Evolutionary conservation across 2,329 filamentous ascomycete genomes (phyloP), one percentile per base, ranked within the genome.

Genomic region (Alternaria conjuncta): DNA sequence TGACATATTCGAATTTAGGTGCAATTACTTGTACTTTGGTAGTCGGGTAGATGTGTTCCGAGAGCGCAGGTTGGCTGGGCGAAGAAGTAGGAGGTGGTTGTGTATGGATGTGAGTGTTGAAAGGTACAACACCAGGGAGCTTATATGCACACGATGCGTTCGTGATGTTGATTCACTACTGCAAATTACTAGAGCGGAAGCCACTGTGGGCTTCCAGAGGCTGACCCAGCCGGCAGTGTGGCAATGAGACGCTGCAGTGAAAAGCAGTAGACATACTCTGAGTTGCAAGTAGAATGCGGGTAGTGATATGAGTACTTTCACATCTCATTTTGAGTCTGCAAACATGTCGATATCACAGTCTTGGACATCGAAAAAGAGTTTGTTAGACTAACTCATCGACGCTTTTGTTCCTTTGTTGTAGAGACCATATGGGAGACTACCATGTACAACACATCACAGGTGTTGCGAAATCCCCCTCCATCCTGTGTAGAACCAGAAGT

Each of bases 401-500:
- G 25, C 2, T 12, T 28, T 15, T 2, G 9, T 12, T 56, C n/a
- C 20, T 6, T 36, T 2, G 6, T 10, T 41, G 9, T 20, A 7
- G 12, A 51, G 32, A 3, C 18, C 0, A 51, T 1, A 13, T 2
- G 10, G 21, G 15, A 23, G 12, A 30, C 5, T 11, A 6, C 6
- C 32, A 4, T 46, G 44, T 53, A 28, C 5, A 3, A n/a, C 54
- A 45, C n/a, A 11, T 58, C 46, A 66, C n/a, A 64, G 26, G 23
- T 63, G 61, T 13, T 67, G 60, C 10, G 68, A 67, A 6, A 74
- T 65, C n/a, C 68, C 68, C 43, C 66, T 63, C 72, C 72, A 75
- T 4, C 67, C 64, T 2, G 63, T 54, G 23, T 71, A 58, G 45
- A 72, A 74, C 70, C 72, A 74, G 58, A 70, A 74, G 12, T 75